Evolutionary conservation across 805 yeast species (phyloP), one percentile per base, ranked within the genome.

Genomic region (Myxozyma nipponensis): DNA sequence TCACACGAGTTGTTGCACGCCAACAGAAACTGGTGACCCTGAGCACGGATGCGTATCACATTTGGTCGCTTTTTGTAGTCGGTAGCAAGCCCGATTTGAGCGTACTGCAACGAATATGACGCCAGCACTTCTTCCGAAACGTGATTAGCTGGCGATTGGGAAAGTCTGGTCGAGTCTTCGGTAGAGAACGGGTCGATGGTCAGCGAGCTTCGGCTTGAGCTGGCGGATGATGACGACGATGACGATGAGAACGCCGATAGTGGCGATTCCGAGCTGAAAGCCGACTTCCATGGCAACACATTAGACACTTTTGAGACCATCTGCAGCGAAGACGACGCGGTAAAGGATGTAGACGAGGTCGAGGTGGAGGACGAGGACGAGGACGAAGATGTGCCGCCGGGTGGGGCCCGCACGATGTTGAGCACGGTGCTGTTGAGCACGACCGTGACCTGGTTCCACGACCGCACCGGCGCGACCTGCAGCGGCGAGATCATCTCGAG

Each of bases 351-450:
- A n/a, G n/a, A n/a, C 48, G 5, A 49, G 56, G 9, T 4, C n/a
- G 44, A 41, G 22, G 44, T 24, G 7, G 46, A 42, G 10, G 49
- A 39, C 21, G 56, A 48, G 4, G 50, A 18, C n/a, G 43, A 37
- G 17, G 51, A 42, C n/a, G 56, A 22, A 9, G 55, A 44, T 28
- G 55, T 36, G 30, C 44, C 30, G 13, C 34, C n/a, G 22, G 26
- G 9, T 10, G 44, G 30, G 15, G 34, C 54, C 4, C 69, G 62
- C 65, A 84, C 86, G 47, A 90, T 70, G 66, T 85, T 85, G 32
- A 90, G 69, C 68, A 87, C 95, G 1, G 97, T 90, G 18, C 91
- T 86, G 71, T 90, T 88, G 44, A 90, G 71, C 62, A 85, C 95
- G 66, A 87, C 72, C 21, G 84, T 72, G 39, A 76, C 76, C 39